Base-by-base conservation (phyloP, 495 filamentous ascomycete genomes). In the Lophium mytilinum region DNA sequence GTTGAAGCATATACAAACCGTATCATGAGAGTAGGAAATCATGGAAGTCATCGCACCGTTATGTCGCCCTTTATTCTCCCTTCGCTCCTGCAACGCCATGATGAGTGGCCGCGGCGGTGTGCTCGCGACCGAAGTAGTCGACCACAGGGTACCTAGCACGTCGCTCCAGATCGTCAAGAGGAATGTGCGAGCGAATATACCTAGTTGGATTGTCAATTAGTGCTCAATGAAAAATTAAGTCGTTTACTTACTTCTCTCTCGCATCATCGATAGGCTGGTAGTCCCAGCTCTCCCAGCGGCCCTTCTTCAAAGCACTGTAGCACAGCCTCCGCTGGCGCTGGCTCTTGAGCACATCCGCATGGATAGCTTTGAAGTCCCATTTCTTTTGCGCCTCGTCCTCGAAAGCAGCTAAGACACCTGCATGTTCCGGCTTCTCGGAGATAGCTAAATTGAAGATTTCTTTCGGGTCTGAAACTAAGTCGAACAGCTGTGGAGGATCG, bases 401-500 rank as follows among this genome's bases (percentile, higher is more conserved):
- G 68, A 94, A 93, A 45, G 72, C 76, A 3, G 77, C 76, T 52
- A 84, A 78, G 49, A 70, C 65, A 52, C 70, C 73, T 58, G 45
- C 73, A 70, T 72, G 62, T 68, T 76, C 11, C 68, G 73, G 15
- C 68, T 78, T 64, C 67, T 73, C 18, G 69, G 78, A 50, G 67
- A 68, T 33, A 65, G 80, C 86, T 43, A 92, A 73, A 68, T 94
- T 91, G 47, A 74, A 70, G 18, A 85, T 72, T 69, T 95, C 90
- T 5, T 83, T 69, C 0, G 89, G 89, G 65, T 95, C 90, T 15
- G 69, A 66, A 37, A 73, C 74, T 10, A 94, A 73, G 66, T 95
- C 81, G 73, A 78, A 95, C 14, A 95, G 80, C 76, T 89, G 85
- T 9, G 85, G 79, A 4, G 85, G 83, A 67, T 95, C 90, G 14